Evolutionary conservation across 441 rosid species (phyloP), one percentile per base, ranked within the genome.

Genomic region (Cnidoscolus chayamansa): DNA sequence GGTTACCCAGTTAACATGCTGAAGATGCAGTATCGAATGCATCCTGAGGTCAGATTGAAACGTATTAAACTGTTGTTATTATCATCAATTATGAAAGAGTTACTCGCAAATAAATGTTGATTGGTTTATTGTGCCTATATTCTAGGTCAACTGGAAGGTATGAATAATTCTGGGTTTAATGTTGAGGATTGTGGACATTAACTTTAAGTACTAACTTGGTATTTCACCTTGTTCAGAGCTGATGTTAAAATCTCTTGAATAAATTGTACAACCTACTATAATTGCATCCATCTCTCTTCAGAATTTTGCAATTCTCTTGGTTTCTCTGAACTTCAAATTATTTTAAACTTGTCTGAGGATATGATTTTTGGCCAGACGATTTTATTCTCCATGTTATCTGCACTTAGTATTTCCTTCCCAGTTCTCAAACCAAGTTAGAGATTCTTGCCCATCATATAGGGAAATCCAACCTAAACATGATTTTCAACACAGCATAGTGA

Each of bases 1-100:
- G 99, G 98, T 72, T 92, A 92, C 79, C 99, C 99, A 20, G 96
- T 94, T 48, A 81, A 85, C 65, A 92, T 94, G 99, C 89, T 94
- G 83, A 94, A 87, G 85, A 83, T 90, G 56, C 98, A 90, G 76
- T 94, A 94, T 77, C 86, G 98, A 55, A 94, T 94, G 99, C 99
- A 92, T 88, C 99, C 98, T 45, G 89, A 89, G 97, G 97, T 92
- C 78, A 76, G 83, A 65, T 25, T 25, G 25, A 25, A 25, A 25
- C 25, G 25, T 25, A 25, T 25, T 25, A 25, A 25, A 25, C 25
- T 25, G 25, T 25, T 25, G 25, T 43, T 57, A 48, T 31, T 7
- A 17, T 13, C 0, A 30, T 73, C 4, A 7, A 72, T 45, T 4
- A 47, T 45, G 56, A 48, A 58, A 25, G n/a, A 31, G 20, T 30